Base-by-base conservation (phyloP, 2,329 filamentous ascomycete genomes). In the Hypoxylon sp. region DNA sequence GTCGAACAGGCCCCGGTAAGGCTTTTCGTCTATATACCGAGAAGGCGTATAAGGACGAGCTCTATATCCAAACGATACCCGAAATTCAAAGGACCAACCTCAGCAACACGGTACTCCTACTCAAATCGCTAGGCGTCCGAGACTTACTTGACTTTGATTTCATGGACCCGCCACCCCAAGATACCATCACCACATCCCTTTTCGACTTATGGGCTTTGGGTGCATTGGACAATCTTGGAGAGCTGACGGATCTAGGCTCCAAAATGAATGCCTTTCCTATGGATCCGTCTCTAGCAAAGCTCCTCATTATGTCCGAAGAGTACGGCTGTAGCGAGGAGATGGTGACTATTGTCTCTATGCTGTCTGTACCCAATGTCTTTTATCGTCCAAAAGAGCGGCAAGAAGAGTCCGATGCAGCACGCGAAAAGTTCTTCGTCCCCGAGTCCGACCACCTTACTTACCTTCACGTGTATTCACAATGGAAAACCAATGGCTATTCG, bases 191-290 rank as follows among this genome's bases (percentile, higher is more conserved):
- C 0, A 99, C 96, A 0, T 98, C 95, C 2, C 90, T 99, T 37
- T 99, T 98, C 81, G 96, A 99, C 75, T 88, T 99, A 0, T 99
- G 96, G 96, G 95, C 96, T 0, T 85, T 99, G 0, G 96, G 96
- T 1, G 95, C 96, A 0, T 82, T 99, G 11, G 94, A 98, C 78
- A 98, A 99, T 74, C 87, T 98, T 14, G 97, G 96, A 37, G 94
- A 98, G 72, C 86, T 99, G 27, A 99, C 96, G 0, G 85, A 89
- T 0, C 88, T 99, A 0, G 96, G 96, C 31, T 89, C 89, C 49
- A 95, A 92, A 74, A 99, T 99, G 96, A 98, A 96, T 27, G 92
- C 93, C 1, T 99, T 98, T 76, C 96, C 96, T 0, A 99, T 99
- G 95, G 96, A 99, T 72, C 96, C 96, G 0, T 95, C 95, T 0